Conservation (phyloP, 495 filamentous ascomycete genomes). For the Rusavskia elegans region DNA sequence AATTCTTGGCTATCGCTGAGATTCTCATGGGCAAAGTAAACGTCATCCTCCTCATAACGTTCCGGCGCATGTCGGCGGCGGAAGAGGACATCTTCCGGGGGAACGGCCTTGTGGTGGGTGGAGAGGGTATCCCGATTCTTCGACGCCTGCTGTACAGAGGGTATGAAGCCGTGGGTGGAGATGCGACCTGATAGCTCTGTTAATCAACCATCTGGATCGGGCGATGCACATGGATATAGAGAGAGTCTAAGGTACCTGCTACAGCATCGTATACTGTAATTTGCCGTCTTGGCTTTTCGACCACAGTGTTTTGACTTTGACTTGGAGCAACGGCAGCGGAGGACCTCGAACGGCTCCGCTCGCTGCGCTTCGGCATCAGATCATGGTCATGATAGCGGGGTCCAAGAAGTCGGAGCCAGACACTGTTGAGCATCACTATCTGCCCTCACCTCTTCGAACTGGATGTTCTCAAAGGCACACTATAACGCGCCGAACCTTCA, state of each 20-base stretch:
- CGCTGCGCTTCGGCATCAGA: too few species aligned
- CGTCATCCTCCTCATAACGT: constrained; percentile 52
- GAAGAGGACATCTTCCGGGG: constrained; percentile 66
- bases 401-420: too few species aligned
- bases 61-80: constrained; percentile 41
- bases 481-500: too few species aligned
- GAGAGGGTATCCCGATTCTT: constrained; percentile 35
- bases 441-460: too few species aligned
- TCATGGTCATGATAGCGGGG: too few species aligned
- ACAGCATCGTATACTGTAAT: constrained; percentile 66
- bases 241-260: constrained; percentile 36
- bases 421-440: too few species aligned
- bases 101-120: constrained; percentile 31
- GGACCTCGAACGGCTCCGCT: too few species aligned
- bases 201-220: neutral
- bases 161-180: constrained; percentile 26
- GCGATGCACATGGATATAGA: neutral
- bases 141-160: constrained; percentile 19
- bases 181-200: constrained; percentile 30
- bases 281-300: constrained; percentile 12
- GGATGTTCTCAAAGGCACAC: too few species aligned
- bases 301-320: too few species aligned
- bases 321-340: too few species aligned
- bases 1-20: constrained; percentile 35
- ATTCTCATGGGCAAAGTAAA: constrained; percentile 46